These are phyloP conservation scores for Rosa hybrid DNA, from an alignment of 331 rosid species.

Conservation along the genomic window DNA sequence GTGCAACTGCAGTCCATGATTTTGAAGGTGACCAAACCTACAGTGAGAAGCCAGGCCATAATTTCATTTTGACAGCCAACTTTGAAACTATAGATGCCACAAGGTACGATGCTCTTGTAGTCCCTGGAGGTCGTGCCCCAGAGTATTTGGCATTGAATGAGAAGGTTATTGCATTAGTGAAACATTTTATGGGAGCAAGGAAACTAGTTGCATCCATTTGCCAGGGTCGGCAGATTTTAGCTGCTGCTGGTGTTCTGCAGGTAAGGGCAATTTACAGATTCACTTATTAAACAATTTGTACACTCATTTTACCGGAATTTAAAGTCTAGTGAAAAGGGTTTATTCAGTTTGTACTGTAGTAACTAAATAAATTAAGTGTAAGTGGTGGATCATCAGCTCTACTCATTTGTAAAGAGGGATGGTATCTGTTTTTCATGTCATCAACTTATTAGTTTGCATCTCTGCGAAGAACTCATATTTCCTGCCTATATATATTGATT, in stretches of 20 bases:
- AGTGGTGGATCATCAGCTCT: too few relatives aligned
- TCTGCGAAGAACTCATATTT: too few relatives aligned
- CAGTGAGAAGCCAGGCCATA: constrained; percentile 76
- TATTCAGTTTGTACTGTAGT: too few relatives aligned
- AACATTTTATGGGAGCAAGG: constrained; percentile 66
- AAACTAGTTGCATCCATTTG: constrained; percentile 92
- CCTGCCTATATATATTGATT: too few relatives aligned
- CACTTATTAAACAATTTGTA: too few relatives aligned
- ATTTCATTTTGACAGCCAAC: constrained; percentile 58
- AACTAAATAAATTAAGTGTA: too few relatives aligned
- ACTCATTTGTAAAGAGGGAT: too few relatives aligned
- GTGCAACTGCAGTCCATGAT: constrained; percentile 83
- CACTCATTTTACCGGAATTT: too few relatives aligned
- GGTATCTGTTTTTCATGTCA: too few relatives aligned
- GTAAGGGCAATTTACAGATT: constrained; percentile 19
- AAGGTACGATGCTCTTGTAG: constrained; percentile 72
- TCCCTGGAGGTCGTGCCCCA: constrained; percentile 91
- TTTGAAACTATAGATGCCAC: constrained; percentile 55
- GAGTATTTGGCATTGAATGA: constrained; percentile 67
- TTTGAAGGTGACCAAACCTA: constrained; percentile 94
- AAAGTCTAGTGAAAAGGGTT: too few relatives aligned
- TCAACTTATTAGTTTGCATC: too few relatives aligned
- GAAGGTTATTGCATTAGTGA: constrained; percentile 56
- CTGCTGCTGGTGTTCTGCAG: constrained; percentile 85
- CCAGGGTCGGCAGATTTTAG: constrained; percentile 76